Evolutionary conservation across 1,284 basidiomycete species (phyloP).

Genomic region (Wallemia ichthyophaga): DNA sequence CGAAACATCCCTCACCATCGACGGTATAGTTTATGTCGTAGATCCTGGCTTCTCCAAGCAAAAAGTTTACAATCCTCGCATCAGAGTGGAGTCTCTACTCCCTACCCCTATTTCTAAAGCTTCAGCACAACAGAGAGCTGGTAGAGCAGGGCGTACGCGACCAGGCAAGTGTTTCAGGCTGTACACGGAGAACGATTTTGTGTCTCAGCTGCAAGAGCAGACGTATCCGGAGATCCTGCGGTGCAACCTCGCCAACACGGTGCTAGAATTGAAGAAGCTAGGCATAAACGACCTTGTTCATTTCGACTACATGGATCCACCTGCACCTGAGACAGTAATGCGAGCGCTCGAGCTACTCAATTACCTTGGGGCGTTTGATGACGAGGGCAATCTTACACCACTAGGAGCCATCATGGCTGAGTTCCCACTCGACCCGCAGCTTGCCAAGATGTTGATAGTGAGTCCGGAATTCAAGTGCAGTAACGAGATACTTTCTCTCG

Average conservation of each 20-base stretch:
- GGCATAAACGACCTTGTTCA: slow-evolving; percentile 26
- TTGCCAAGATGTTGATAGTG: slow-evolving; percentile 78
- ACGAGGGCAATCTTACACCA: slow-evolving; percentile 69
- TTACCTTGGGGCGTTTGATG: slow-evolving; percentile 70
- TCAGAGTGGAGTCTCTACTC: slow-evolving; percentile 75
- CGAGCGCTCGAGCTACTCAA: slow-evolving; percentile 83
- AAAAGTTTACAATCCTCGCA: slow-evolving; percentile 87
- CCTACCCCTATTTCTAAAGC: slow-evolving; percentile 92
- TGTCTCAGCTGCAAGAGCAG: slow-evolving; percentile 77
- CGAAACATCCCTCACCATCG: slow-evolving; percentile 89
- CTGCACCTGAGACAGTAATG: slow-evolving; percentile 94
- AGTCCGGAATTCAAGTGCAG: slow-evolving; percentile 88
- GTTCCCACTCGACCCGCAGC: slow-evolving; percentile 86
- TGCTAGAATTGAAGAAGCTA: slow-evolving; percentile 75
- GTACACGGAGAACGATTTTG: slow-evolving; percentile 94
- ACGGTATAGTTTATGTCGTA: slow-evolving; percentile 95
- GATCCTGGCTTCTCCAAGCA: slow-evolving; percentile 95
- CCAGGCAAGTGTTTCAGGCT: slow-evolving; percentile 93
- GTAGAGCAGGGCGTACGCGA: slow-evolving; percentile 77
- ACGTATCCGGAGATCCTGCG: slow-evolving; percentile 81
- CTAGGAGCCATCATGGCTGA: slow-evolving; percentile 86
- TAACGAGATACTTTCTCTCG: slow-evolving; percentile 81
- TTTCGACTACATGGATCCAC: slow-evolving; percentile 74
- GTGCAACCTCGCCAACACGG: slow-evolving; percentile 45
- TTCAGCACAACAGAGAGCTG: slow-evolving; percentile 79